Base-by-base conservation (phyloP, 2,329 filamentous ascomycete species). In the Biscogniauxia sp. region DNA sequence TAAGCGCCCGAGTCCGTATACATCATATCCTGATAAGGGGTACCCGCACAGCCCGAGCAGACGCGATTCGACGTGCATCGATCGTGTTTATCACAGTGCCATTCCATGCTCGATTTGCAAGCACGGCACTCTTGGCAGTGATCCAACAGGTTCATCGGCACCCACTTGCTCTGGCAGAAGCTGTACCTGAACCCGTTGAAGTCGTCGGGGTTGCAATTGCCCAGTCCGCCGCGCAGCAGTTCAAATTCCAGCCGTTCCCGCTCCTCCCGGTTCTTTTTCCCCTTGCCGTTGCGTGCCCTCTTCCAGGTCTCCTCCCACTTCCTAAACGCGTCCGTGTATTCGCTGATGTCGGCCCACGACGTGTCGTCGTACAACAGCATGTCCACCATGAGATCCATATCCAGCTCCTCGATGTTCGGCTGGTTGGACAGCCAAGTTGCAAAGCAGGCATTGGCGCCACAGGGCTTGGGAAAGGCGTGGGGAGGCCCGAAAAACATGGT, bases 361-460 rank as follows among this genome's bases (percentile, higher is more conserved):
- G 68, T 68, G 32, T 74, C 73, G 51, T 74, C 73, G 41, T 72
- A 70, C 20, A 73, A 60, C 41, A 74, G 59, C 66, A 74, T 73
- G 55, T 74, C 73, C 20, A 74, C 70, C 71, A 74, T 73, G 20
- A 74, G 59, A 17, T 74, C 73, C 19, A 66, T 62, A 51, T 74
- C 72, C 9, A 74, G 64, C 53, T 74, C 73, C 53, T 73, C 73
- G 37, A 74, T 67, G 50, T 72, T 73, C 15, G 72, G 72, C 41
- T 74, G 73, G 55, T 74, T 73, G 20, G 68, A 70, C 20, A 74
- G 61, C 73, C 73, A 74, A 1, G 70, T 73, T 25, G 72, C 72
- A 53, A 74, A 74, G 60, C 73, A 74, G 3, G 70, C 61, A 52
- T 71, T 74, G 20, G 73, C 68, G 7, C 71, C 69, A 55, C 72